A percentile compares a stretch with the other conserved stretches of the same genome.
phyloP scores from a whole-genome alignment of 495 filamentous ascomycete species.

The Neurospora sp. region DNA sequence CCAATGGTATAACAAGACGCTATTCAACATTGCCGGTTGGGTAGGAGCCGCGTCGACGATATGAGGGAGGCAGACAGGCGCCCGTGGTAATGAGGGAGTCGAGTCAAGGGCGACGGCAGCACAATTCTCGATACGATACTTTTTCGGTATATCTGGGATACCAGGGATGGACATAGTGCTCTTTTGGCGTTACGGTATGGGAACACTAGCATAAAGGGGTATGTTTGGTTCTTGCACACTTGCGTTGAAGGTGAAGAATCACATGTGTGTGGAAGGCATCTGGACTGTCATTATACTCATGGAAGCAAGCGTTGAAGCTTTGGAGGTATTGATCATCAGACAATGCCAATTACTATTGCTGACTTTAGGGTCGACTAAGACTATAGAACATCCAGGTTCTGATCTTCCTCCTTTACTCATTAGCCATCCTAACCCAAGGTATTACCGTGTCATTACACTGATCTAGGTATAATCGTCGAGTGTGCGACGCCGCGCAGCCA shows the following conservation, averaged over 20 bases:
- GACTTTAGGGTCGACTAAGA: not conserved
- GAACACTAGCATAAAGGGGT: not conserved
- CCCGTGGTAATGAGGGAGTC: not conserved
- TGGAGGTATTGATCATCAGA: not conserved
- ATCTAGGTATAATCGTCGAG: not conserved
- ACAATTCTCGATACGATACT: not conserved
- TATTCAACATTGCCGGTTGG: slow-evolving; percentile 58
- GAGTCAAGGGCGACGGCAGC: not conserved
- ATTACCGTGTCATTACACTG: not conserved
- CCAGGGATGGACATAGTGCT: not conserved
- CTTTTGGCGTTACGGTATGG: not conserved
- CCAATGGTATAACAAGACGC: slow-evolving; percentile 36
- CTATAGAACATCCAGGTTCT: not conserved
- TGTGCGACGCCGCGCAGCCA: not conserved
- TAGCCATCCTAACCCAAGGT: not conserved
- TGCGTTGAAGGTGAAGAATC: not conserved
- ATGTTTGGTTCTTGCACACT: not conserved
- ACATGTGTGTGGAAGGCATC: not conserved
- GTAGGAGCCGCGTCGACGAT: slow-evolving; percentile 60
- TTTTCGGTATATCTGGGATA: not conserved
- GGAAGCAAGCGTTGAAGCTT: not conserved
- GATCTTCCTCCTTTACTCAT: not conserved
- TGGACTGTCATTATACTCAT: not conserved
- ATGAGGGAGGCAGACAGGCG: slow-evolving; percentile 27
- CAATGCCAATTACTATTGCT: not conserved